Evolutionary conservation across 805 yeast genomes (phyloP), one percentile per base, ranked within the genome.

Genomic region (Candida orba): DNA sequence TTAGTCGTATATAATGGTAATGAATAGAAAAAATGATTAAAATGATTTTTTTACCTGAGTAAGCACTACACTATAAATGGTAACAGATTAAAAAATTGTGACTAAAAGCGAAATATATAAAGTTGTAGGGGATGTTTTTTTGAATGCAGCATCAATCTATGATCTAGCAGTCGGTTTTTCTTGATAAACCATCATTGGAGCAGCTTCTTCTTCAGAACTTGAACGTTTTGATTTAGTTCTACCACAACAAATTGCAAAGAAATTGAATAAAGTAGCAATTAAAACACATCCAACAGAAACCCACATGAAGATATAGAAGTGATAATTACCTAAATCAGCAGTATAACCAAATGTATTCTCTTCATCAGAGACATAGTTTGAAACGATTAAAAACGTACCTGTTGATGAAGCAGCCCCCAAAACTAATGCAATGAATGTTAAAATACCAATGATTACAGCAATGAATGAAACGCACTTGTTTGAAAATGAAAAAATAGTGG

Each of bases 221-320:
- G 22, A 17, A 17, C 36, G 24, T 35, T 39, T 46, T 9, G 43
- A 32, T 2, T 42, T 15, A 2, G 62, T 54, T 14, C 58, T 43
- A 37, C 74, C 72, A 53, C 73, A 71, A 59, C 76, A 73, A 25
- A 64, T 58, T 24, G 69, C 62, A 39, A 69, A 50, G 24, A 52
- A 24, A 40, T 49, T 56, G 44, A 62, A 47, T 18, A 73, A 17
- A n/a, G 62, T 49, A 13, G 75, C 59, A 40, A 71, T 40, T 14
- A 75, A 46, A 3, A 72, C 54, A 7, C 78, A 77, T 14, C 61
- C 81, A 3, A 71, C 73, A 1, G 80, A 71, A 13, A 77, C 78
- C 93, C 91, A 85, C 8, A 78, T 64, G 37, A 81, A 62, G 3
- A 78, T 88, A 42, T 77, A 72, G 51, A 73, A 81, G 40, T 53